phyloP scores from a whole-genome alignment of 352 stramenopile species.

The Phytophthora meadii region DNA sequence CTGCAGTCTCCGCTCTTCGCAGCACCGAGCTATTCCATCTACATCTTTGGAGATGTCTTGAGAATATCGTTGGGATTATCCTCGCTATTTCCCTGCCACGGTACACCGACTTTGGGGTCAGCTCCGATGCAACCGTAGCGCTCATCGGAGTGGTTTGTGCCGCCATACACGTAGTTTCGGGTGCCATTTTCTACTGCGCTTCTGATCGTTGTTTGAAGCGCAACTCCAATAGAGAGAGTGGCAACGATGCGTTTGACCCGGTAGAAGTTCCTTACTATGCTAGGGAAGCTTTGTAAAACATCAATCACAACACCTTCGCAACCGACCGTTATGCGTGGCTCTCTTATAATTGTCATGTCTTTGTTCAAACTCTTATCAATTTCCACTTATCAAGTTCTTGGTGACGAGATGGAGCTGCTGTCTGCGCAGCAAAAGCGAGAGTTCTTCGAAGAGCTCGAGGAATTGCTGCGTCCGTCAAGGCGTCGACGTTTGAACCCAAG shows the following conservation, averaged over 20 bases:
- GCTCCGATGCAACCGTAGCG: slow-evolving; percentile 44
- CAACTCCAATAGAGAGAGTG: neutral
- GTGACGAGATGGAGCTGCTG: slow-evolving; percentile 41
- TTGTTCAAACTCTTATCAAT: slow-evolving; percentile 23
- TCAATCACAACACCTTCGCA: slow-evolving; percentile 13
- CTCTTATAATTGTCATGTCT: slow-evolving; percentile 21
- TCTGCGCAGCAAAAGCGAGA: slow-evolving; percentile 45
- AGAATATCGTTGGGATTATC: slow-evolving; percentile 55
- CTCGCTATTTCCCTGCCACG: slow-evolving; percentile 49
- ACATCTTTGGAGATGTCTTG: slow-evolving; percentile 62
- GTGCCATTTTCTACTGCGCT: slow-evolving; percentile 39
- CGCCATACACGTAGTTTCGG: slow-evolving; percentile 40
- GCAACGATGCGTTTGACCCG: neutral
- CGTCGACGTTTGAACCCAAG: slow-evolving; percentile 19
- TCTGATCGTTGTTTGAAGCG: slow-evolving; percentile 4
- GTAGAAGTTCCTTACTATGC: slow-evolving; percentile 9
- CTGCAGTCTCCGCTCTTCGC: slow-evolving; percentile 41
- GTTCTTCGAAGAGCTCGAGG: slow-evolving; percentile 59
- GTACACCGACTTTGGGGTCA: slow-evolving; percentile 71
- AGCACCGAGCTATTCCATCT: slow-evolving; percentile 45
- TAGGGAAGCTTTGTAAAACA: slow-evolving; percentile 9
- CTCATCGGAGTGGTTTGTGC: slow-evolving; percentile 46
- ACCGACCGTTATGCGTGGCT: neutral
- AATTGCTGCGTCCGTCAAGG: slow-evolving; percentile 35
- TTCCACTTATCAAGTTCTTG: slow-evolving; percentile 22